These are phyloP conservation scores for Actinidia arguta DNA, from an alignment of 179 eudicot genomes.

Conservation along the genomic window DNA sequence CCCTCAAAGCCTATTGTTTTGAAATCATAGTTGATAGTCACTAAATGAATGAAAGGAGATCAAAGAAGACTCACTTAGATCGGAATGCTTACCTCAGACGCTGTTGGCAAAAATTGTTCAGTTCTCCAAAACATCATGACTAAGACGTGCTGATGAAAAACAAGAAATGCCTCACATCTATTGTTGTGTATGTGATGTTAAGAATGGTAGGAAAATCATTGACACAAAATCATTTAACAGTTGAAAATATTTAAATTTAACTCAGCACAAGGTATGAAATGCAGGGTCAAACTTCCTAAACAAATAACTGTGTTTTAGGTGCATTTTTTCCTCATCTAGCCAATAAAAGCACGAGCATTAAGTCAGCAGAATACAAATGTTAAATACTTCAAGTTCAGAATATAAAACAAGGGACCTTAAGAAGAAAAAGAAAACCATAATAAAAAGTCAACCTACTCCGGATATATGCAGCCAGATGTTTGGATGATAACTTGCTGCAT, in stretches of 20 bases:
- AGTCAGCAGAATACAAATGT: neutral
- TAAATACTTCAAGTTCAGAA: neutral
- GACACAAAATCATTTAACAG: neutral
- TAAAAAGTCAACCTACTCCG: neutral
- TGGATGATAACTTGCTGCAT: slow-evolving; percentile 19
- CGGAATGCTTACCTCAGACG: too few species aligned
- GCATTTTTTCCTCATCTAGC: neutral
- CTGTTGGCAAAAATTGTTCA: neutral
- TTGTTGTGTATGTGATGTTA: neutral
- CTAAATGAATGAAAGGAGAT: too few species aligned
- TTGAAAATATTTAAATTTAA: neutral
- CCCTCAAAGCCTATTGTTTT: too few species aligned
- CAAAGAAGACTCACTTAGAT: too few species aligned
- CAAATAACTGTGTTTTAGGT: neutral
- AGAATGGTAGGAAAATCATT: neutral
- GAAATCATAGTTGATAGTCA: too few species aligned
- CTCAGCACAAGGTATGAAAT: neutral
- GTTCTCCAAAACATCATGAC: neutral
- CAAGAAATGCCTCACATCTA: neutral
- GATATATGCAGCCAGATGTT: slow-evolving; percentile 70
- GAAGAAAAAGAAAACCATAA: slow-evolving; percentile 1
- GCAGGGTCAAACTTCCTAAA: neutral
- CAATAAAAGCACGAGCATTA: slow-evolving; percentile 1
- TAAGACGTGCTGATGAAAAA: neutral
- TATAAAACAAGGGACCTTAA: neutral